A percentile compares a stretch with the other conserved stretches of the same genome.
phyloP scores from a whole-genome alignment of 2,329 filamentous ascomycete species.

The Drechmeria coniospora region DNA sequence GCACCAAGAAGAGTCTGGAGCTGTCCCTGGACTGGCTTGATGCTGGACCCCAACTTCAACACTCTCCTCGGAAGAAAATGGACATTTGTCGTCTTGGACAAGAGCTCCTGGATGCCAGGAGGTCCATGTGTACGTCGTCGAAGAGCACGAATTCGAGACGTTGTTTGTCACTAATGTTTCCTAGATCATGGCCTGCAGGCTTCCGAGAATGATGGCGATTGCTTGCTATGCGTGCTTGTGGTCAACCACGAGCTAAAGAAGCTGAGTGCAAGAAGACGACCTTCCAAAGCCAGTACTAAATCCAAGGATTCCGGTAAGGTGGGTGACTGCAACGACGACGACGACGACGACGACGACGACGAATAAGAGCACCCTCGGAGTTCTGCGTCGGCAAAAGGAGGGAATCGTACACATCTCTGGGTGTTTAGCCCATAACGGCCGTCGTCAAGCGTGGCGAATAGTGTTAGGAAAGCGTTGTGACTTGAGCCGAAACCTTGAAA shows the following conservation, averaged over 20 bases:
- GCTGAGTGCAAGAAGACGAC: conserved; percentile 18
- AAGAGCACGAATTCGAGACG: not conserved
- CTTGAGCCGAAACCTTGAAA: conserved; percentile 17
- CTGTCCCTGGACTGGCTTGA: conserved; percentile 23
- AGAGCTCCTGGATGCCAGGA: conserved; percentile 18
- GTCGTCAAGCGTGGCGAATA: conserved; percentile 16
- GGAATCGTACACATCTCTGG: no score
- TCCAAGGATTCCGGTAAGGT: conserved; percentile 7
- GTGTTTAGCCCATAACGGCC: conserved; percentile 11
- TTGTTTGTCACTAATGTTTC: not conserved
- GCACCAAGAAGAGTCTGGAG: conserved; percentile 24
- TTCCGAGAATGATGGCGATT: conserved; percentile 16
- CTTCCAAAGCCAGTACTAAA: conserved; percentile 12
- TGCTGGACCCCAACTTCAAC: conserved; percentile 9
- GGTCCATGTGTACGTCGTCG: conserved; percentile 17
- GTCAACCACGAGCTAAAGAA: conserved; percentile 25
- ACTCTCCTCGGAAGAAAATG: conserved; percentile 10
- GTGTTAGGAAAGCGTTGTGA: conserved; percentile 12
- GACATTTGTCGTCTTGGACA: conserved; percentile 13
- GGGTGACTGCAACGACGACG: conserved; percentile 11
- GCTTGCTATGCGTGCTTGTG: conserved; percentile 18
- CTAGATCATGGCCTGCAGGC: conserved; percentile 17
- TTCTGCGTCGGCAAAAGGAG: not conserved
- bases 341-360: conserved; percentile 13
- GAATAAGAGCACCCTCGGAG: no score